Evolutionary conservation across 2,329 filamentous ascomycete genomes (phyloP).

Genomic region (Saccharata proteae): DNA sequence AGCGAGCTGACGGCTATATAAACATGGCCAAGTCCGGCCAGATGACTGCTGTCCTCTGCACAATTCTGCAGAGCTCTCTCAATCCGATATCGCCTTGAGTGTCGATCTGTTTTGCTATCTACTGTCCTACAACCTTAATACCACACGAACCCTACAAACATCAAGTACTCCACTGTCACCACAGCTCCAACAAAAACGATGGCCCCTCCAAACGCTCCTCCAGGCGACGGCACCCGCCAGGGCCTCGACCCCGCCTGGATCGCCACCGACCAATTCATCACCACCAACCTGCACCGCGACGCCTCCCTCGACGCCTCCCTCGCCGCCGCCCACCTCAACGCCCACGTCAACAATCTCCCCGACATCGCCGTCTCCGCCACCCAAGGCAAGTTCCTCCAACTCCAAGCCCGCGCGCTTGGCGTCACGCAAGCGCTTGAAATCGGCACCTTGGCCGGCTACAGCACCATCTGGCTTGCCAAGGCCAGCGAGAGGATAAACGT

Average conservation of each 20-base stretch:
- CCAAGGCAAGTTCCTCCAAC: constrained; percentile 23
- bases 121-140: too few relatives aligned
- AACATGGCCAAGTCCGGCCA: too few relatives aligned
- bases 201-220: background rate
- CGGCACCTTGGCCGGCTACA: constrained; percentile 44
- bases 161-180: too few relatives aligned
- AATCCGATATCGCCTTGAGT: too few relatives aligned
- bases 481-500: constrained; percentile 27
- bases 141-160: too few relatives aligned
- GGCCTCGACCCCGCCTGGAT: constrained; percentile 3
- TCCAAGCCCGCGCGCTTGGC: constrained; percentile 18
- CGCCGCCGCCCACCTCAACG: constrained; percentile 14
- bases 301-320: constrained; percentile 12
- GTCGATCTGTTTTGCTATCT: too few relatives aligned
- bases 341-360: constrained; percentile 17
- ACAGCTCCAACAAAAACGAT: background rate
- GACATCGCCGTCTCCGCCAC: constrained; percentile 23
- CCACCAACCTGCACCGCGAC: background rate
- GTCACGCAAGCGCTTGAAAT: constrained; percentile 35
- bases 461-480: constrained; percentile 40
- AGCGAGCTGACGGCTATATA: too few relatives aligned
- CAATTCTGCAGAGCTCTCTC: too few relatives aligned
- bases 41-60: too few relatives aligned
- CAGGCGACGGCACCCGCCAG: background rate
- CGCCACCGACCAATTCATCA: constrained; percentile 1